Percentiles rank a stretch among this genome's conserved stretches.
These are phyloP conservation scores for Aspergillus steynii DNA, from an alignment of 495 filamentous ascomycete genomes.

Conservation along the genomic window DNA sequence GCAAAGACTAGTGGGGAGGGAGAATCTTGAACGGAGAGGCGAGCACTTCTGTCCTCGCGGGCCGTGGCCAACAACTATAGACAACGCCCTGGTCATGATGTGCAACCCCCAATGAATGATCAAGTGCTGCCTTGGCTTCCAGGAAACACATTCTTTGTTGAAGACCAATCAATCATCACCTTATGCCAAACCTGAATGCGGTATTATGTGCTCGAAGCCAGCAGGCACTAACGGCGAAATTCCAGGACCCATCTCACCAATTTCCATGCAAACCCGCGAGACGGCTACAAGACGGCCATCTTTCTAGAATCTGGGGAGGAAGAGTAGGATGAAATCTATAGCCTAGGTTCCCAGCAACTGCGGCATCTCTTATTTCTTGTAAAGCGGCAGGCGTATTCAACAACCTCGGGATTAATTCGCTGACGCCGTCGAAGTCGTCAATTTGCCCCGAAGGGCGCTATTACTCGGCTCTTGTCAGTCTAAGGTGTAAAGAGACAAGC, in stretches of 20 bases:
- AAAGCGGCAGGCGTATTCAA: background rate
- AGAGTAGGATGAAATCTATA: background rate
- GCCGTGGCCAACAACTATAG: too few species aligned
- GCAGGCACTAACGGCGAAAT: background rate
- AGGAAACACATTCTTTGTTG: background rate
- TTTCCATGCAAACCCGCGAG: slow-evolving; percentile 1
- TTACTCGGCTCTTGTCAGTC: background rate
- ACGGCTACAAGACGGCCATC: background rate
- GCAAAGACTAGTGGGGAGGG: background rate
- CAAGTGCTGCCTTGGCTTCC: background rate
- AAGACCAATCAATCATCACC: background rate
- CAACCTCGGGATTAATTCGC: background rate
- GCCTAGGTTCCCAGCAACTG: background rate
- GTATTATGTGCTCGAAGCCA: slow-evolving; percentile 1
- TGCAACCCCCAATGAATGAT: background rate
- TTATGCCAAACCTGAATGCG: background rate
- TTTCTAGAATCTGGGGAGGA: background rate
- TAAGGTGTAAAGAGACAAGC: background rate
- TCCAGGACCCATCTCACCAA: background rate
- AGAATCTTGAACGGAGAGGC: background rate
- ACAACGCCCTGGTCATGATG: background rate
- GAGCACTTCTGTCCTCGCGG: too few species aligned
- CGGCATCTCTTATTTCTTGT: background rate
- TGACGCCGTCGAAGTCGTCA: background rate
- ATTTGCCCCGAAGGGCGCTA: background rate